Conservation (phyloP, 768 basidiomycete genomes). For the Krasilnikovozyma curviuscula region DNA sequence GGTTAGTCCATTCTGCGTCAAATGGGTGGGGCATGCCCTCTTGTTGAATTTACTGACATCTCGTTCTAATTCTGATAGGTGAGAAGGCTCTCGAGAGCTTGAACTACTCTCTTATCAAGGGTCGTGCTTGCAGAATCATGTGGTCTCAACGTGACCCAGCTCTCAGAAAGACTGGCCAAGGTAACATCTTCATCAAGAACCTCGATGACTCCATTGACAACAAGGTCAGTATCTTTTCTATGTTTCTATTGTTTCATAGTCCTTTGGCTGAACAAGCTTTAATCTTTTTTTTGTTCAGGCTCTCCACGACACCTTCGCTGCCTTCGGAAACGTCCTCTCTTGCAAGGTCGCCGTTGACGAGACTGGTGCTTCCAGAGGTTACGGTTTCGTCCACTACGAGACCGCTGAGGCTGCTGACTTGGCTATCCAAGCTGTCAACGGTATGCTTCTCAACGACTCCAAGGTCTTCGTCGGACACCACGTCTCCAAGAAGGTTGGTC, state of each 20-base stretch:
- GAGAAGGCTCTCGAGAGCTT: slow-evolving; percentile 97
- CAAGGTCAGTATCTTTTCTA: slow-evolving; percentile 41
- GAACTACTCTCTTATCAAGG: slow-evolving; percentile 98
- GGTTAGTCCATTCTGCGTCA: slow-evolving; percentile 34
- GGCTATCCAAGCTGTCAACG: slow-evolving; percentile 96
- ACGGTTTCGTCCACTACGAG: slow-evolving; percentile 98
- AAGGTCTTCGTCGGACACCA: slow-evolving; percentile 97
- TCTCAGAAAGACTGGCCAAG: slow-evolving; percentile 96
- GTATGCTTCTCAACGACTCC: slow-evolving; percentile 98
- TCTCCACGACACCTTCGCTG: slow-evolving; percentile 97
- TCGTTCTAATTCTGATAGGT: slow-evolving; percentile 31
- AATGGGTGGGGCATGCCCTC: not conserved
- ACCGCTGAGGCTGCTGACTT: slow-evolving; percentile 86
- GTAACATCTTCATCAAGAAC: slow-evolving; percentile 99
- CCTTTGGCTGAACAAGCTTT: not conserved
- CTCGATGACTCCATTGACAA: slow-evolving; percentile 93
- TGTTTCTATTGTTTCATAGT: not conserved
- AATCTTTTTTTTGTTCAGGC: slow-evolving; percentile 36
- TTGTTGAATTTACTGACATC: not conserved
- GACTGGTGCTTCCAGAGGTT: slow-evolving; percentile 85
- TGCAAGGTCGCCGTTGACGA: slow-evolving; percentile 99
- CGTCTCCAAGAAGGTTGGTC: slow-evolving; percentile 73
- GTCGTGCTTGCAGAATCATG: slow-evolving; percentile 98
- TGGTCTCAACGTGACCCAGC: slow-evolving; percentile 99
- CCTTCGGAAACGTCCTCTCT: slow-evolving; percentile 93